Evolutionary conservation across 2,329 filamentous ascomycete species (phyloP).

Genomic region (Nemania sp.): DNA sequence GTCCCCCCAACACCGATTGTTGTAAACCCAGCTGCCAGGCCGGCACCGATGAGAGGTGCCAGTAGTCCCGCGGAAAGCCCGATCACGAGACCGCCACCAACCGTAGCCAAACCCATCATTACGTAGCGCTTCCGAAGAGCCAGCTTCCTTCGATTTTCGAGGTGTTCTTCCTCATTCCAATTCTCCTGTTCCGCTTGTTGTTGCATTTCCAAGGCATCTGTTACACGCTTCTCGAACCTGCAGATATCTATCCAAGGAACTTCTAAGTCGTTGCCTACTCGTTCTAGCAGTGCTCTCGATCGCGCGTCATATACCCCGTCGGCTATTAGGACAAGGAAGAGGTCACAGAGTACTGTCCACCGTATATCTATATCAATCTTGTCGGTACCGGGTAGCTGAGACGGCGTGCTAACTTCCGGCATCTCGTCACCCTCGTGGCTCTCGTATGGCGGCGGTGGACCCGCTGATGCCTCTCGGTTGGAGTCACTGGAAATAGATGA

Average conservation of each 20-base stretch:
- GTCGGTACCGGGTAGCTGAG: conserved; percentile 77
- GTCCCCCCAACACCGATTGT: conserved; percentile 93
- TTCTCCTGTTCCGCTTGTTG: conserved; percentile 92
- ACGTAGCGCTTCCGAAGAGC: conserved; percentile 83
- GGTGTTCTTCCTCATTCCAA: conserved; percentile 96
- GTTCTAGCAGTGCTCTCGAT: conserved; percentile 81
- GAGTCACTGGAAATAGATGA: conserved; percentile 37
- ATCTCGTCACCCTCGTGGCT: conserved; percentile 71
- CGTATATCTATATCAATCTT: conserved; percentile 94
- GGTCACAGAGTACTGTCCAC: conserved; percentile 95
- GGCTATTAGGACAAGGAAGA: conserved; percentile 95
- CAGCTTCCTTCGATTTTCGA: conserved; percentile 81
- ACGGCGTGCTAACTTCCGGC: conserved; percentile 79
- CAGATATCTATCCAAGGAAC: conserved; percentile 93
- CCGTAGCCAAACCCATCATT: conserved; percentile 95
- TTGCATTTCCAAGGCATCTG: conserved; percentile 97
- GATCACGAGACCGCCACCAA: conserved; percentile 93
- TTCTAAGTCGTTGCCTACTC: conserved; percentile 77
- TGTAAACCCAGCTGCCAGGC: conserved; percentile 90
- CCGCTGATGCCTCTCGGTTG: conserved; percentile 52
- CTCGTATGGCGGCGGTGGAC: conserved; percentile 63
- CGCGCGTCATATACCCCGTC: conserved; percentile 91
- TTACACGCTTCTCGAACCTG: conserved; percentile 95
- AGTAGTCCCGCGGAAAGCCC: conserved; percentile 90
- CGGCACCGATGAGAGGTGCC: conserved; percentile 91